Percentiles rank a stretch among this genome's conserved stretches.
Conservation (phyloP, 306 rosid genomes). For the Dryas drummondii region DNA sequence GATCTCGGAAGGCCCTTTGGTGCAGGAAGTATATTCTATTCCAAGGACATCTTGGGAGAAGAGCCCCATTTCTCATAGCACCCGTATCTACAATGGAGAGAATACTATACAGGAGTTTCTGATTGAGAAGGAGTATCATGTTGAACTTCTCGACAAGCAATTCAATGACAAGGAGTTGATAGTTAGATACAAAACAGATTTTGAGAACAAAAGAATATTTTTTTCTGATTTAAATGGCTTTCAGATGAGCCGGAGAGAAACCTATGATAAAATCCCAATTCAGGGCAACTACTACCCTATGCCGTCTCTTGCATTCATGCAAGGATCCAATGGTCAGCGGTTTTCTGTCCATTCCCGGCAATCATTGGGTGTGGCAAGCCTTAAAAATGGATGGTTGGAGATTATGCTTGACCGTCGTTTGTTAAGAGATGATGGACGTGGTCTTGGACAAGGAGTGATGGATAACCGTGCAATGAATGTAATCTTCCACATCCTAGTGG, state of each 20-base stretch:
- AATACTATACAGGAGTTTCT: slow-evolving; percentile 63
- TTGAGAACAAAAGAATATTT: slow-evolving; percentile 69
- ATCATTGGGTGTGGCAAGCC: slow-evolving; percentile 91
- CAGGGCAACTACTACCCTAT: slow-evolving; percentile 97
- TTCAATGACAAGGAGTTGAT: slow-evolving; percentile 85
- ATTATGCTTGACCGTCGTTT: slow-evolving; percentile 96
- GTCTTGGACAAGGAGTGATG: slow-evolving; percentile 96
- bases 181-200: slow-evolving; percentile 79
- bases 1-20: slow-evolving; percentile 70
- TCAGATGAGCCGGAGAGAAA: slow-evolving; percentile 96
- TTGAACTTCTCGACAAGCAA: slow-evolving; percentile 64
- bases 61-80: slow-evolving; percentile 85
- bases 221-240: slow-evolving; percentile 93
- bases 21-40: slow-evolving; percentile 87
- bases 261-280: slow-evolving; percentile 85
- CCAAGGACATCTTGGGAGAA: slow-evolving; percentile 75
- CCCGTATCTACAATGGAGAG: slow-evolving; percentile 74
- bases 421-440: slow-evolving; percentile 91
- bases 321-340: slow-evolving; percentile 74
- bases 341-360: slow-evolving; percentile 90
- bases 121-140: slow-evolving; percentile 95
- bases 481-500: slow-evolving; percentile 74
- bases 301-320: slow-evolving; percentile 89
- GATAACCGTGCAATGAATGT: slow-evolving; percentile 87
- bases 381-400: slow-evolving; percentile 89